Evolutionary conservation across 2,329 filamentous ascomycete genomes (phyloP).

Genomic region (Dothideomycetidae sp.): DNA sequence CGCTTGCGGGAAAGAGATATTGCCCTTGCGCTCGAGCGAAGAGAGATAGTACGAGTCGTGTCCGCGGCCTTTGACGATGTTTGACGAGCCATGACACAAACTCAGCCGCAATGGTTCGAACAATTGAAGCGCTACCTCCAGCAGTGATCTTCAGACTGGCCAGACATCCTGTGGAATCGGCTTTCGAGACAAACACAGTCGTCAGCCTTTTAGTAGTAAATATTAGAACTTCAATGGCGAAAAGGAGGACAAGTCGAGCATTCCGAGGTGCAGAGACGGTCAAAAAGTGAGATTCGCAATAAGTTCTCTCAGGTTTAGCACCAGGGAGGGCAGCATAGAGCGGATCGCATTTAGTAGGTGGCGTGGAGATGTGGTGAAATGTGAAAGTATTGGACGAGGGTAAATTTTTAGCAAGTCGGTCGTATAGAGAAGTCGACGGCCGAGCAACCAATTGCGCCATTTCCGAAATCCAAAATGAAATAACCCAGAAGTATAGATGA

Average conservation of each 20-base stretch:
- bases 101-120: conserved; percentile 56
- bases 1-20: conserved; percentile 87
- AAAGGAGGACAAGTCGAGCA: conserved; percentile 43
- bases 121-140: conserved; percentile 52
- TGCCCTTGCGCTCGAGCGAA: conserved; percentile 88
- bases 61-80: conserved; percentile 47
- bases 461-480: too few species aligned
- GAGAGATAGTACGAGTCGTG: conserved; percentile 66
- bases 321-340: conserved; percentile 69
- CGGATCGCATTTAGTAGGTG: conserved; percentile 57
- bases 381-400: conserved; percentile 45
- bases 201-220: conserved; percentile 68
- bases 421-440: conserved; percentile 22
- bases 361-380: conserved; percentile 77
- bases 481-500: too few species aligned
- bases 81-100: conserved; percentile 66
- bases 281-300: conserved; percentile 72
- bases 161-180: conserved; percentile 86
- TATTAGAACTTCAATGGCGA: conserved; percentile 76
- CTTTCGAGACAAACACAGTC: conserved; percentile 90
- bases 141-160: conserved; percentile 46
- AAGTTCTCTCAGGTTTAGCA: conserved; percentile 59
- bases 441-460: too few species aligned
- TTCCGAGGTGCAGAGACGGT: conserved; percentile 38
- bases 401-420: conserved; percentile 38